Base-by-base conservation (phyloP, 2,329 filamentous ascomycete species). In the Rutstroemia sp. region DNA sequence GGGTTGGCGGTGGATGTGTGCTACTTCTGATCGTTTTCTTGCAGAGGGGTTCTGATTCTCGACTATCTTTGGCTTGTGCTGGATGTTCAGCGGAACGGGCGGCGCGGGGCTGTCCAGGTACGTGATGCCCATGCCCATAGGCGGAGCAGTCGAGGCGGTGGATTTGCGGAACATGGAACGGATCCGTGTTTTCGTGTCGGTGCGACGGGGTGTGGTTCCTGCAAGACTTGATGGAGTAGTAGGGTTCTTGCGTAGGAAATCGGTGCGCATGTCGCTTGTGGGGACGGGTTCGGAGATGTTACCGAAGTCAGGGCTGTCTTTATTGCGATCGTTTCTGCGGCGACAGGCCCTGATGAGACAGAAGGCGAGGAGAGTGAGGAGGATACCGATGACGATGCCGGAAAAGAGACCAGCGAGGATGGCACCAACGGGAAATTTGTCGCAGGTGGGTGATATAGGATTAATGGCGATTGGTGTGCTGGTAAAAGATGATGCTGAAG, bases 261-360 rank as follows among this genome's bases (percentile, higher is more conserved):
- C 80, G 39, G 74, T 76, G 52, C 79, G 75, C 58, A 77, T 39
- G 69, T 69, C 49, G 69, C 68, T 63, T 67, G 48, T 79, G 71
- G 57, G 85, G 75, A 58, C 85, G 74, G 63, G 84, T 77, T 60
- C 75, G 6, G 79, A 66, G 25, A 70, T 75, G 63, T 77, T 77
- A 59, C 74, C 72, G 54, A 76, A 77, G 4, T 74, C 77, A 25
- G 73, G 73, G 27, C 61, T 67, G 53, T 71, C 70, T 48, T 72
- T 62, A 56, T 56, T 62, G 16, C 62, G 60, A 14, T 61, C 70
- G 45, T 25, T 37, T 18, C 58, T 61, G 25, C 61, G 61, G 6
- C 61, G 57, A 4, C 52, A 61, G 18, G 56, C 53, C 10, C 63
- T 60, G 2, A 75, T 59, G 34, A 77, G 62, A 18, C 74, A 71